These are phyloP conservation scores for Aspergillus fumigatiaffinis DNA, from an alignment of 2,329 filamentous ascomycete species.

Conservation along the genomic window DNA sequence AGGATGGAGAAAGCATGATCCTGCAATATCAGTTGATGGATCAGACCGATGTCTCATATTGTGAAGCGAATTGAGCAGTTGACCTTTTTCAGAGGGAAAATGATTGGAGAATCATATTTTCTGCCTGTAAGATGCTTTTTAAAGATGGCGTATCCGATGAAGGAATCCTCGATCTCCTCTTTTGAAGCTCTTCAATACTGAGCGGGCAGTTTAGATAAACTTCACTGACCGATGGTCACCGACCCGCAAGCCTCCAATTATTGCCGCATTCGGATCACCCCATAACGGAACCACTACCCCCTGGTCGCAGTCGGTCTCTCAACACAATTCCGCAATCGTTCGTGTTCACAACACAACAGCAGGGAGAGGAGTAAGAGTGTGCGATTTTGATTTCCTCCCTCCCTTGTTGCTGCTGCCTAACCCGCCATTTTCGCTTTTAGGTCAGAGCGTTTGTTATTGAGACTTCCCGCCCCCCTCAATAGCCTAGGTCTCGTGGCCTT, in stretches of 20 bases:
- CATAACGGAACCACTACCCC: slow-evolving; percentile 7
- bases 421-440: neutral
- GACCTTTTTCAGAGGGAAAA: no score
- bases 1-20: no score
- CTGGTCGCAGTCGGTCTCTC: slow-evolving; percentile 10
- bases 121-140: no score
- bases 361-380: neutral
- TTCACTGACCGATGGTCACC: neutral
- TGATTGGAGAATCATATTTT: no score
- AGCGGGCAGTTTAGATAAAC: no score
- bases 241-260: slow-evolving; percentile 8
- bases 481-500: neutral
- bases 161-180: no score
- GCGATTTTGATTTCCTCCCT: neutral
- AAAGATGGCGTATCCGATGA: no score
- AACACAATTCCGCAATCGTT: slow-evolving; percentile 1
- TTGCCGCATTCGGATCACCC: slow-evolving; percentile 16
- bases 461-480: neutral
- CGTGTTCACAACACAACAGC: slow-evolving; percentile 5
- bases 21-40: no score
- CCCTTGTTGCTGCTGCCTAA: neutral
- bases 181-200: no score
- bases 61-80: no score
- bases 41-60: no score
- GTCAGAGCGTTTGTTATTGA: neutral